Conservation (phyloP, 2,329 filamentous ascomycete species). For the Aspergillus ustus region DNA sequence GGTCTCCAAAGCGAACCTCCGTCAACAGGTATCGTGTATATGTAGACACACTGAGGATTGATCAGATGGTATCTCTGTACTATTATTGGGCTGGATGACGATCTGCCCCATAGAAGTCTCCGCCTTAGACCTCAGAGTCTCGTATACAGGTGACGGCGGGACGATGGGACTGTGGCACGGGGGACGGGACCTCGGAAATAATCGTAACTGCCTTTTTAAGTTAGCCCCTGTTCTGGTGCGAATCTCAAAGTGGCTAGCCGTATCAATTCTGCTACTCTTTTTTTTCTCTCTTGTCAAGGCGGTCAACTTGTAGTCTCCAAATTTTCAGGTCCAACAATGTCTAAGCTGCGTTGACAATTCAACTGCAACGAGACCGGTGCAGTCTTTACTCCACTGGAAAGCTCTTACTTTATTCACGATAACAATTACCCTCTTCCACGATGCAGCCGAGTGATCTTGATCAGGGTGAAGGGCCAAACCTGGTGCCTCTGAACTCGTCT, state of each 20-base stretch:
- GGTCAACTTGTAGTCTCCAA: neutral
- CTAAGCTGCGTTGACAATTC: neutral
- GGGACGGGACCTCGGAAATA: too few species aligned
- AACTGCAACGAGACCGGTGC: neutral
- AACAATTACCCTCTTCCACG: neutral
- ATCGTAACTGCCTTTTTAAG: neutral
- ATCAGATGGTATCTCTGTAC: neutral
- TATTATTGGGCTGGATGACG: neutral
- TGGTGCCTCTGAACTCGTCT: constrained; percentile 40
- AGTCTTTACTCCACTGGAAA: neutral
- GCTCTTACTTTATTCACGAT: neutral
- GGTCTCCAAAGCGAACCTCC: neutral
- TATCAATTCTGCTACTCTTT: neutral
- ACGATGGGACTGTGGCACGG: too few species aligned
- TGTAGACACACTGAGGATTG: neutral
- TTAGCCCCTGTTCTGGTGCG: neutral
- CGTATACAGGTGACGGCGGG: too few species aligned
- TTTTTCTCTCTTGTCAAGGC: constrained; percentile 6
- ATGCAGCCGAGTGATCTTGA: constrained; percentile 1
- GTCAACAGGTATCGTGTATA: neutral
- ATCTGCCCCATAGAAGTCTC: too few species aligned
- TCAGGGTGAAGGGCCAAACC: neutral
- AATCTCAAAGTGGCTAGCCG: constrained; percentile 2
- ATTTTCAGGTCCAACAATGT: neutral
- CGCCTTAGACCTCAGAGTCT: too few species aligned